A percentile compares a stretch with the other conserved stretches of the same genome.
Evolutionary conservation across 192 early-diverging fungal species (phyloP).

Genomic region (Linnemannia hyalina): DNA sequence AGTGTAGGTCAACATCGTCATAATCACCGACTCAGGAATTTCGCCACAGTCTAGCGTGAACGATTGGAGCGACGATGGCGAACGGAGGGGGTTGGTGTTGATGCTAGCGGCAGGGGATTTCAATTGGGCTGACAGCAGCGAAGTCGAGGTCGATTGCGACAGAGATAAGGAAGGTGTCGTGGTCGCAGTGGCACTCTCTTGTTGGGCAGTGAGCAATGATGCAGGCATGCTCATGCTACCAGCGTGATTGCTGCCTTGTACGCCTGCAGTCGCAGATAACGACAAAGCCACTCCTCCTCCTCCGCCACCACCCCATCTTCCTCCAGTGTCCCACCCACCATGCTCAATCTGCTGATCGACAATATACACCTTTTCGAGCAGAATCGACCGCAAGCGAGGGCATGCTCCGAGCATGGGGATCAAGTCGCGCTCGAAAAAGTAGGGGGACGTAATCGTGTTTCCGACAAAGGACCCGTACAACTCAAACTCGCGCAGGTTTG

Average conservation of each 20-base stretch:
- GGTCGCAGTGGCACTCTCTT: neutral
- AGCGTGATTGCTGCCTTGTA: neutral
- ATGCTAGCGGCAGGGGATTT: neutral
- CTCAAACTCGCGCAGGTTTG: slow-evolving; percentile 47
- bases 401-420: slow-evolving; percentile 36
- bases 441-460: slow-evolving; percentile 55
- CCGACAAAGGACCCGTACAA: slow-evolving; percentile 53
- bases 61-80: slow-evolving; percentile 29
- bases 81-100: neutral
- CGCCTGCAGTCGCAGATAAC: neutral
- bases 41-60: slow-evolving; percentile 45
- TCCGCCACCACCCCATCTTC: neutral
- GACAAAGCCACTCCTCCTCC: neutral
- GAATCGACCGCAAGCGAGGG: slow-evolving; percentile 22
- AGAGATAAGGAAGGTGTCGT: neutral
- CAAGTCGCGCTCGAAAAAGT: slow-evolving; percentile 46
- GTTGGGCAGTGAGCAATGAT: neutral
- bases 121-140: slow-evolving; percentile 40
- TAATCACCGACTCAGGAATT: slow-evolving; percentile 45
- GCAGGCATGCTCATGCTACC: slow-evolving; percentile 2
- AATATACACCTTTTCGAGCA: slow-evolving; percentile 47
- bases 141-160: neutral
- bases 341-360: slow-evolving; percentile 39
- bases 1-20: slow-evolving; percentile 28
- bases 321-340: neutral